A percentile compares a stretch with the other conserved stretches of the same genome.
Evolutionary conservation across 2,329 filamentous ascomycete species (phyloP).

Genomic region (Fusarium secorum): DNA sequence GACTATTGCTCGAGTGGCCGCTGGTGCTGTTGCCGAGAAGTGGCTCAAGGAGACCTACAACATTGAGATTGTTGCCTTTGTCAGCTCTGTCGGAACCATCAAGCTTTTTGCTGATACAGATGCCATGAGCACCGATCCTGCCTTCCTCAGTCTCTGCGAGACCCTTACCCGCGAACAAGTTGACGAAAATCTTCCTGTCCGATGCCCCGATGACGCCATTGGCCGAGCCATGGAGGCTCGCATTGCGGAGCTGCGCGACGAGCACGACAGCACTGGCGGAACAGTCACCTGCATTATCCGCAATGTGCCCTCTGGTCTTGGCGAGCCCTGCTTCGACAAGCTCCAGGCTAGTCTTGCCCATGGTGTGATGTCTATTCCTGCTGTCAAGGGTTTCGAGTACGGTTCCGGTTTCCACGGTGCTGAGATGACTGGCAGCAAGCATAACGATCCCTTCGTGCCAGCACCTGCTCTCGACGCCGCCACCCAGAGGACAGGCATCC

Average conservation of each 20-base stretch:
- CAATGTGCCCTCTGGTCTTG: conserved; percentile 83
- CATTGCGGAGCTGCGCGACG: conserved; percentile 80
- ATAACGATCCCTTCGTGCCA: conserved; percentile 76
- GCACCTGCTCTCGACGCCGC: conserved; percentile 55
- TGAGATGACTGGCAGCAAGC: conserved; percentile 83
- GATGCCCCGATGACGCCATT: conserved; percentile 77
- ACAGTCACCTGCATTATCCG: conserved; percentile 94
- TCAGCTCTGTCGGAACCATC: conserved; percentile 78
- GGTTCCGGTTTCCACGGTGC: conserved; percentile 91
- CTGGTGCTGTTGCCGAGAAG: conserved; percentile 92
- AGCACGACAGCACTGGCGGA: conserved; percentile 88
- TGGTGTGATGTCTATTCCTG: conserved; percentile 94
- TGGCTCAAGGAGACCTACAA: conserved; percentile 83
- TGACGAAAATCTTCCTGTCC: conserved; percentile 83
- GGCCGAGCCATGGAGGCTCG: conserved; percentile 77
- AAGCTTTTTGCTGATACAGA: conserved; percentile 45
- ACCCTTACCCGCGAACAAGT: conserved; percentile 65
- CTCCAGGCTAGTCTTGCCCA: conserved; percentile 90
- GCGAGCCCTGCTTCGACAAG: conserved; percentile 96
- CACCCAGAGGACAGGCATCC: conserved; percentile 53
- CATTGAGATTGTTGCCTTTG: conserved; percentile 91
- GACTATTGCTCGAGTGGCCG: conserved; percentile 92
- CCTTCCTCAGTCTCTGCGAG: conserved; percentile 77
- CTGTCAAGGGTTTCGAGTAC: conserved; percentile 94
- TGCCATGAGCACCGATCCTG: conserved; percentile 75